Evolutionary conservation across 768 basidiomycete genomes (phyloP), one percentile per base, ranked within the genome.

Genomic region (Dendrothele bispora): DNA sequence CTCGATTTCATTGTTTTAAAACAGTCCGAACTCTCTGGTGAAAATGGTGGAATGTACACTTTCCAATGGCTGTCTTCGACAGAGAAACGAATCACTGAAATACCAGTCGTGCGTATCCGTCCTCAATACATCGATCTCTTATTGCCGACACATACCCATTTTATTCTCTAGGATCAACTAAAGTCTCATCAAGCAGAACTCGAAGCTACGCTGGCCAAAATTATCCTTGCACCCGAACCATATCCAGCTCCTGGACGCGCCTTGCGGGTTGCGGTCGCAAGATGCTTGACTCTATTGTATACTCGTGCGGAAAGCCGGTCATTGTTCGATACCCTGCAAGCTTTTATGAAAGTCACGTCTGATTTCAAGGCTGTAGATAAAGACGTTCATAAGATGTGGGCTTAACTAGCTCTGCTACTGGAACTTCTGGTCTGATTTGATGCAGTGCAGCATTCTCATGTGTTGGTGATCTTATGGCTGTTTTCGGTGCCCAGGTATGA

Each of bases 171-270:
- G 92, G 78, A 80, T 46, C 74, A 79, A 18, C 60, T 94, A 38
- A 91, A 89, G 61, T 58, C 76, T 1, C 64, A 70, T 3, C 91
- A 94, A 60, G 49, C 75, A 1, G 71, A 71, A 11, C 61, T 93
- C 5, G 88, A 91, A 57, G 70, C 75, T 6, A 71, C 74, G 0
- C 66, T 94, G 32, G 67, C 91, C 52, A 87, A 86, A 56, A 70
- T 92, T 40, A 69, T 92, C 17, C 72, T 81, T 14, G 81, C 82
- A 2, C 70, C 80, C 1, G 72, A 82, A 6, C 75, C 75, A 10
- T 87, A 84, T 55, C 91, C 94, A n/a, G 65, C 77, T 24, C 95
- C 95, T 1, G 95, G 95, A 36, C 85, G 94, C 8, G 91, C 91
- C 2, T 68, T 93, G 35, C 80, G 95, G 32, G 85, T 87, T 49